Percentiles rank a stretch among this genome's conserved stretches.
phyloP scores from a whole-genome alignment of 345 rosid genomes.

The Camelina hispida region DNA sequence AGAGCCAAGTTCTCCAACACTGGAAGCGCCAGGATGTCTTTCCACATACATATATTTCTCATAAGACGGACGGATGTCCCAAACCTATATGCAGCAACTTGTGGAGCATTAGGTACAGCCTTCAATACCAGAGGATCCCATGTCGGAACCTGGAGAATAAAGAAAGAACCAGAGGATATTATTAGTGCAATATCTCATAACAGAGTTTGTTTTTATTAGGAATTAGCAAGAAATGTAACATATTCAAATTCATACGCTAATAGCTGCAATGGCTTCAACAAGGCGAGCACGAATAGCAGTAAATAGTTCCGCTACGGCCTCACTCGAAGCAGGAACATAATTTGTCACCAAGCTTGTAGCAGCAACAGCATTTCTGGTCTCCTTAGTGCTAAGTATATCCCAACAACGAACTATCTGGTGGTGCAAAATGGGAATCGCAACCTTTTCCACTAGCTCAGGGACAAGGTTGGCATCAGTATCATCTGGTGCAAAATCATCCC shows the following conservation, averaged over 20 bases:
- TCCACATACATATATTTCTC: constrained; percentile 93
- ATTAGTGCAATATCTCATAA: constrained; percentile 18
- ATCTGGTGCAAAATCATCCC: constrained; percentile 58
- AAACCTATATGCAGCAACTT: constrained; percentile 83
- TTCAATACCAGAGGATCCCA: constrained; percentile 82
- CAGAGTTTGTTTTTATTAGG: neutral
- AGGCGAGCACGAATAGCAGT: constrained; percentile 72
- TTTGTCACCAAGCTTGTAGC: constrained; percentile 79
- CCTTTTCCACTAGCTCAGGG: constrained; percentile 86
- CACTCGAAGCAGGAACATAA: constrained; percentile 79
- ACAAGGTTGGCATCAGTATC: constrained; percentile 89
- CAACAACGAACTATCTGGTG: constrained; percentile 86
- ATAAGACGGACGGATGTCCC: constrained; percentile 85
- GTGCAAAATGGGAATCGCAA: constrained; percentile 82
- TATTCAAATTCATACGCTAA: constrained; percentile 51
- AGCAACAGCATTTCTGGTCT: constrained; percentile 81
- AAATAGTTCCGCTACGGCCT: constrained; percentile 67
- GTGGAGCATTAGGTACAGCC: constrained; percentile 87
- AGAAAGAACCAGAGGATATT: constrained; percentile 28
- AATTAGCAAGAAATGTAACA: constrained; percentile 29
- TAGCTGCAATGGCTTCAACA: constrained; percentile 66
- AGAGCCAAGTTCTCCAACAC: constrained; percentile 84
- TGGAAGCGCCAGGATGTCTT: constrained; percentile 78
- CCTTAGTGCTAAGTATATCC: constrained; percentile 84
- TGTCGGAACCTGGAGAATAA: constrained; percentile 70